Percentiles rank a stretch among this genome's conserved stretches.
These are phyloP conservation scores for Hansenula lynferdii DNA, from an alignment of 1,139 yeast genomes.

Conservation along the genomic window DNA sequence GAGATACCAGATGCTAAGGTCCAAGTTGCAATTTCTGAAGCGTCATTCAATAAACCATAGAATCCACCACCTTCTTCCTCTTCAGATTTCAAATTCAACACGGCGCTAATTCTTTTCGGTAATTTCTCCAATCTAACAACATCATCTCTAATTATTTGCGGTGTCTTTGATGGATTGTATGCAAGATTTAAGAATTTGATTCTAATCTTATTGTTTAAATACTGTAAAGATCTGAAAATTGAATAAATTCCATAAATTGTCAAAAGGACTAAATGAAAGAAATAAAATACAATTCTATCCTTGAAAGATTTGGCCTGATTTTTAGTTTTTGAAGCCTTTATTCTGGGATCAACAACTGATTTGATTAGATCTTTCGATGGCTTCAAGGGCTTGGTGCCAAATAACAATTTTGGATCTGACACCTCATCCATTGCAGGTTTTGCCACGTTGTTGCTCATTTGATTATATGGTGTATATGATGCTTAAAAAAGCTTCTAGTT, in stretches of 20 bases:
- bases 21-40: slow-evolving; percentile 84
- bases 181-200: slow-evolving; percentile 59
- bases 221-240: slow-evolving; percentile 47
- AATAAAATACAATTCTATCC: slow-evolving; percentile 9
- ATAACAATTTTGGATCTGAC: neutral
- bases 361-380: slow-evolving; percentile 1
- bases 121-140: slow-evolving; percentile 66
- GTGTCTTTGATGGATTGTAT: slow-evolving; percentile 79
- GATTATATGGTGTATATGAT: no score
- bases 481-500: no score
- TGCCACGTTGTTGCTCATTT: neutral
- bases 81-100: slow-evolving; percentile 64
- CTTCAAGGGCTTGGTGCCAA: neutral
- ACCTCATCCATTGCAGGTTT: slow-evolving; percentile 1
- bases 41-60: slow-evolving; percentile 73
- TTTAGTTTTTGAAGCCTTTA: neutral
- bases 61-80: slow-evolving; percentile 87
- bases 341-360: slow-evolving; percentile 3
- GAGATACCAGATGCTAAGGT: slow-evolving; percentile 79
- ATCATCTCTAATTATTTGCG: slow-evolving; percentile 83
- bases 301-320: slow-evolving; percentile 6
- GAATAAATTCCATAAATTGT: slow-evolving; percentile 52
- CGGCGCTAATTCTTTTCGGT: slow-evolving; percentile 72
- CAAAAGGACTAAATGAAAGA: slow-evolving; percentile 30
- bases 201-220: slow-evolving; percentile 46